Evolutionary conservation across 1,284 basidiomycete genomes (phyloP).

Genomic region (Macrocystidia cucumis): DNA sequence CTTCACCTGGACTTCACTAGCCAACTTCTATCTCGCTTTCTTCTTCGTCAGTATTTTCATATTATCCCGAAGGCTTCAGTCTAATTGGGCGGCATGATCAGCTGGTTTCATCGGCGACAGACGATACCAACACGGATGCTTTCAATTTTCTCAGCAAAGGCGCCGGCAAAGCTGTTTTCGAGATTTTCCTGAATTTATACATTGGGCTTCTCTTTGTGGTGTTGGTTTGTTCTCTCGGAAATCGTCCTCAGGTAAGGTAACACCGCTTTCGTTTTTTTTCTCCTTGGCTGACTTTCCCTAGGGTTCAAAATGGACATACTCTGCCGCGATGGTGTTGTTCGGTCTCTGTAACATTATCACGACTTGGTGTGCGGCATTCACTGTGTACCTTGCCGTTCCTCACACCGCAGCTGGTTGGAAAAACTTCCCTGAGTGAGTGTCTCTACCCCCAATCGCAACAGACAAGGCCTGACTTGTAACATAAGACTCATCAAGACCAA

Average conservation of each 20-base stretch:
- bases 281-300: constrained; percentile 21
- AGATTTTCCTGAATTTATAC: constrained; percentile 79
- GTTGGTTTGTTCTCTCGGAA: constrained; percentile 78
- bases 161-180: constrained; percentile 71
- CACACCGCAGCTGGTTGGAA: constrained; percentile 69
- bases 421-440: constrained; percentile 51
- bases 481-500: constrained; percentile 60
- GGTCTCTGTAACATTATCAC: constrained; percentile 73
- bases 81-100: constrained; percentile 17
- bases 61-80: constrained; percentile 3
- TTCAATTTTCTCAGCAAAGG: constrained; percentile 72
- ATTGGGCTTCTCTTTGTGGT: constrained; percentile 72
- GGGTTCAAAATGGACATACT: constrained; percentile 82
- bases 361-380: constrained; percentile 84
- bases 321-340: constrained; percentile 66
- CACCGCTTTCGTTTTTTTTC: no score
- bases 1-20: constrained; percentile 80
- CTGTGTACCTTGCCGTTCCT: constrained; percentile 79
- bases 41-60: constrained; percentile 55
- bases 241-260: constrained; percentile 67
- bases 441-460: constrained; percentile 7
- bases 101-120: constrained; percentile 75
- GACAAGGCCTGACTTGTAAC: constrained; percentile 9
- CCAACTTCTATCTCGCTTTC: constrained; percentile 81
- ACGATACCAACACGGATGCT: constrained; percentile 46